phyloP scores from a whole-genome alignment of 75 land plant genomes.

The Pinus tabuliformis region DNA sequence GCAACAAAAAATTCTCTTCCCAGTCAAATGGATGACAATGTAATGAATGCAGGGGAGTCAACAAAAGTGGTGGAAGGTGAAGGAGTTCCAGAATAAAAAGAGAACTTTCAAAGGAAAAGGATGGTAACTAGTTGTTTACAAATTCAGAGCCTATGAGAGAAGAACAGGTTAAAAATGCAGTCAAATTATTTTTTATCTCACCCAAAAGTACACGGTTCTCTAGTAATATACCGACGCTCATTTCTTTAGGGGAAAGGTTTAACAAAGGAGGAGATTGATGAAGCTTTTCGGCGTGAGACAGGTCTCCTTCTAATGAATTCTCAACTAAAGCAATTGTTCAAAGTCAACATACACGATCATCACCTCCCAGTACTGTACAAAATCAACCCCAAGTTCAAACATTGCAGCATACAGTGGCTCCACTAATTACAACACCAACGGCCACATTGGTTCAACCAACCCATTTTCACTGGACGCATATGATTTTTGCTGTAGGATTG shows the following conservation, averaged over 20 bases:
- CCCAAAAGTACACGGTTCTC: slow-evolving; percentile 88
- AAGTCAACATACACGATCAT: slow-evolving; percentile 25
- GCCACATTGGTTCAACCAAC: slow-evolving; percentile 4
- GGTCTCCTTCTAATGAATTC: not conserved
- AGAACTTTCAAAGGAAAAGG: slow-evolving; percentile 22
- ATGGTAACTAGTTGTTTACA: slow-evolving; percentile 42
- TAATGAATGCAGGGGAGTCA: not conserved
- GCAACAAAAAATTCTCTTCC: no score
- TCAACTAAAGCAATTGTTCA: not conserved
- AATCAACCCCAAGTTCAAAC: slow-evolving; percentile 19
- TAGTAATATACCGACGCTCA: slow-evolving; percentile 74
- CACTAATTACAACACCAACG: slow-evolving; percentile 13
- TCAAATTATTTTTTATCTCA: slow-evolving; percentile 74
- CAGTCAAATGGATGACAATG: no score
- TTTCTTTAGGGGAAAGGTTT: slow-evolving; percentile 92
- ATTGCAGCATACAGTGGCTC: slow-evolving; percentile 12
- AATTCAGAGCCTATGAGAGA: slow-evolving; percentile 80
- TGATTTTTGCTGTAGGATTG: slow-evolving; percentile 46
- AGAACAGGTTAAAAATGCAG: slow-evolving; percentile 93
- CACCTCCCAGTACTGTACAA: slow-evolving; percentile 23
- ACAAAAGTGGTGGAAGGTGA: slow-evolving; percentile 8
- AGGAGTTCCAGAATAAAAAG: slow-evolving; percentile 14
- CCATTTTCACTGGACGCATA: slow-evolving; percentile 56
- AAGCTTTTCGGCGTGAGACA: slow-evolving; percentile 93
- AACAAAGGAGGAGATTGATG: slow-evolving; percentile 92